Evolutionary conservation across 306 rosid genomes (phyloP), one percentile per base, ranked within the genome.

Genomic region (Urtica urens): DNA sequence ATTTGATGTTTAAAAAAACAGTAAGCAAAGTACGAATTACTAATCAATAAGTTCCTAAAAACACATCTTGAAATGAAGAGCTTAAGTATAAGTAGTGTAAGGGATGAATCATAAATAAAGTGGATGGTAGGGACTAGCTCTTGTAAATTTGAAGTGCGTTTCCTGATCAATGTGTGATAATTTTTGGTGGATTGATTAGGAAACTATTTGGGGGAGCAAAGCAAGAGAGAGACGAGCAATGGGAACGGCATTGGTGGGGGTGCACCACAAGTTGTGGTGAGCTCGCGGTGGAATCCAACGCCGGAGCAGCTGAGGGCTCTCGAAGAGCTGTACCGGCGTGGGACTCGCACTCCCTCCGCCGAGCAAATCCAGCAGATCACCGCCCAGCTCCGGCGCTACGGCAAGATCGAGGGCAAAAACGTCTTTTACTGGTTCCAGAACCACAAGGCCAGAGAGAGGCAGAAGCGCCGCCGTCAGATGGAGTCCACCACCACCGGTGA

Each of bases 401-500:
- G 96, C 16, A 87, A 87, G 54, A 83, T 87, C 31, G 96, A 87
- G 63, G 96, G 94, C n/a, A 87, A 87, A 53, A 87, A 87, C 48
- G 96, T 87, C 3, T 87, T 87, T 75, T 87, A 87, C 46, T 87
- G 96, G 94, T 87, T 87, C 67, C 96, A 87, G 51, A 87, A 87
- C 58, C 96, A 87, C 62, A 87, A 87, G 64, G 96, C 96, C 0
- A 80, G 96, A 70, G 96, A 87, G 39, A 70, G 94, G 37, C 96
- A 87, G 75, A 87, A 87, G 45, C 88, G 96, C 35, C 96, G 96
- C 53, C 96, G 96, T 70, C 94, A 80, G 63, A 75, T 74, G 75
- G 93, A 87, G 59, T 83, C 80, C 8, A 48, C 71, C 8, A 58
- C 58, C 15, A 78, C 68, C 15, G 80, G 66, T 20, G 25, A 58